Evolutionary conservation across 139 green algal genomes (phyloP).

Genomic region (Asterochloris erici): DNA sequence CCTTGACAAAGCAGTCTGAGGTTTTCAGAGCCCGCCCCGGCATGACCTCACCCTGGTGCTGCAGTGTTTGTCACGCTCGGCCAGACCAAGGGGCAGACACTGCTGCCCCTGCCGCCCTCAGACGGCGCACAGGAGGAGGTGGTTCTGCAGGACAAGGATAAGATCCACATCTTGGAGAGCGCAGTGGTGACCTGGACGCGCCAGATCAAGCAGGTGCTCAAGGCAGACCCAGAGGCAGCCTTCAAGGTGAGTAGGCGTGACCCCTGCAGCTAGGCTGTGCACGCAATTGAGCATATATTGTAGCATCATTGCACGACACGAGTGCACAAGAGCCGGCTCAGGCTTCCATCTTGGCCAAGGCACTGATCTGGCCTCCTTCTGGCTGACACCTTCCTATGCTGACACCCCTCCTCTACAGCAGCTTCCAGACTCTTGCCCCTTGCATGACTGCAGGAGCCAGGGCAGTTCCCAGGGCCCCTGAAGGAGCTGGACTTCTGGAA

Average conservation of each 20-base stretch:
- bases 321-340: no score
- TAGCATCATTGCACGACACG: constrained; percentile 1
- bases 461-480: constrained; percentile 66
- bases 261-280: not conserved
- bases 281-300: not conserved
- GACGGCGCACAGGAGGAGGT: constrained; percentile 28
- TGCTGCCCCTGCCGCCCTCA: constrained; percentile 74
- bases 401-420: not conserved
- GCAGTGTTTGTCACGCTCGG: constrained; percentile 76
- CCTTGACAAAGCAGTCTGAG: no score
- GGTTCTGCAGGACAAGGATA: constrained; percentile 67
- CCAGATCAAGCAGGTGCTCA: constrained; percentile 91
- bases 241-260: not conserved
- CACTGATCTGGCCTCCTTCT: no score
- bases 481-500: constrained; percentile 87
- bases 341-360: no score
- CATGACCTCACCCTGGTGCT: not conserved
- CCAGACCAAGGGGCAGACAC: constrained; percentile 80
- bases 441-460: constrained; percentile 26
- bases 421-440: not conserved
- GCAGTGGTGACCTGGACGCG: constrained; percentile 83
- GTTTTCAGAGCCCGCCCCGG: no score
- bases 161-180: constrained; percentile 84
- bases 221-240: constrained; percentile 45
- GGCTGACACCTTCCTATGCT: not conserved